These are phyloP conservation scores for Kalanchoe fedtschenkoi DNA, from an alignment of 164 flowering plant genomes.

Conservation along the genomic window DNA sequence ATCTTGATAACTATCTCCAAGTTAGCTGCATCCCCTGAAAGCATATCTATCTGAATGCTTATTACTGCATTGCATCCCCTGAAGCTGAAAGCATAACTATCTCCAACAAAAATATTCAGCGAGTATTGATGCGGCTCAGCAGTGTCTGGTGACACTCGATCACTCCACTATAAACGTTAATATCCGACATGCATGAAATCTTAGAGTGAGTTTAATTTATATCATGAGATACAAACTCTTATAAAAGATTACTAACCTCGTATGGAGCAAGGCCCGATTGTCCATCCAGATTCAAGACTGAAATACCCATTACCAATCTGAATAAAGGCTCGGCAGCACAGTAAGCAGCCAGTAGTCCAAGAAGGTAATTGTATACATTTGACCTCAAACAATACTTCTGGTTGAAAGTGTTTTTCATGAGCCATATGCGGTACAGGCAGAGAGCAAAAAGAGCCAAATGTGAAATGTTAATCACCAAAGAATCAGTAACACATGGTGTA, in stretches of 20 bases:
- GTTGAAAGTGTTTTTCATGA: constrained; percentile 37
- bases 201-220: not conserved
- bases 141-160: too few species aligned
- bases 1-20: too few species aligned
- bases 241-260: constrained; percentile 44
- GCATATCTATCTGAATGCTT: too few species aligned
- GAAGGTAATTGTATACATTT: constrained; percentile 46
- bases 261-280: constrained; percentile 60
- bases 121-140: not conserved
- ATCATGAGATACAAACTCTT: not conserved
- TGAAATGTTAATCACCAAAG: constrained; percentile 54
- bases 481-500: constrained; percentile 76
- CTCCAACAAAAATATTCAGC: not conserved
- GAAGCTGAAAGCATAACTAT: not conserved
- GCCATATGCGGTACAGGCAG: constrained; percentile 72
- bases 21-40: too few species aligned
- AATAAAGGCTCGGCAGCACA: constrained; percentile 69
- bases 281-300: constrained; percentile 64
- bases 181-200: too few species aligned
- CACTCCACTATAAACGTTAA: too few species aligned
- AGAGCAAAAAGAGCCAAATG: constrained; percentile 59
- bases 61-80: not conserved
- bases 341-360: constrained; percentile 58
- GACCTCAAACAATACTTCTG: constrained; percentile 61
- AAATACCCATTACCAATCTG: constrained; percentile 77